A percentile compares a stretch with the other conserved stretches of the same genome.
These are phyloP conservation scores for Madurella fahalii DNA, from an alignment of 2,329 filamentous ascomycete species.

Conservation along the genomic window DNA sequence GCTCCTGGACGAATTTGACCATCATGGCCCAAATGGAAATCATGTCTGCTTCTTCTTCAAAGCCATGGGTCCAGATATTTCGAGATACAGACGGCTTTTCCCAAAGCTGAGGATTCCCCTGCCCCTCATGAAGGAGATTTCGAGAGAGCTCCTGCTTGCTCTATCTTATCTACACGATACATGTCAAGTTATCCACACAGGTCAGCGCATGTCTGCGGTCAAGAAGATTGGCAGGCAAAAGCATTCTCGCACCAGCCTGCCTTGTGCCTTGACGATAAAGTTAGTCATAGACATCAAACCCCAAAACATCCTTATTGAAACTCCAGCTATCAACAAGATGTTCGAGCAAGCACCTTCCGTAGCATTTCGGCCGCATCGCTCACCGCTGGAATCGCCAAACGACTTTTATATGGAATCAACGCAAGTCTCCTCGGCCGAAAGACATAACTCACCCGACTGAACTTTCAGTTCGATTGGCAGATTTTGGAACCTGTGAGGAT, in stretches of 20 bases:
- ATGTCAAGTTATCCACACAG: conserved; percentile 13
- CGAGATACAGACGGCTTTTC: conserved; percentile 8
- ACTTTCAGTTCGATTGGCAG: conserved; percentile 8
- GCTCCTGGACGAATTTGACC: conserved; percentile 10
- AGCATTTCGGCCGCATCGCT: not conserved
- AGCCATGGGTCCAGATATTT: conserved; percentile 11
- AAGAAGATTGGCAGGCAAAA: too few relatives aligned
- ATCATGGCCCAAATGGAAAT: conserved; percentile 7
- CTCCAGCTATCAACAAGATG: conserved; percentile 7
- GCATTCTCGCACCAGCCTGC: too few relatives aligned
- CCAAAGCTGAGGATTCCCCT: conserved; percentile 7
- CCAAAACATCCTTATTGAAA: conserved; percentile 16
- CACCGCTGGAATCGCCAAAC: not conserved
- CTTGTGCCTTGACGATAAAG: too few relatives aligned
- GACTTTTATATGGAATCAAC: conserved; percentile 11
- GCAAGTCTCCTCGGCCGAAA: conserved; percentile 3
- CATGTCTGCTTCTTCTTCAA: conserved; percentile 14
- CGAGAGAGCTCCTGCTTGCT: conserved; percentile 9
- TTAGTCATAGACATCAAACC: conserved; percentile 15
- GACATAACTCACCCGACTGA: conserved; percentile 4
- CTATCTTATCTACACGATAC: conserved; percentile 6
- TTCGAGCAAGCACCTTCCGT: conserved; percentile 11
- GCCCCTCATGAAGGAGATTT: conserved; percentile 8
- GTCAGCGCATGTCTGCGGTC: conserved; percentile 1
- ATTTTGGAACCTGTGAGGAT: conserved; percentile 15